A percentile compares a stretch with the other conserved stretches of the same genome.
These are phyloP conservation scores for Gymnopus androsaceus DNA, from an alignment of 1,284 basidiomycete species.

Conservation along the genomic window DNA sequence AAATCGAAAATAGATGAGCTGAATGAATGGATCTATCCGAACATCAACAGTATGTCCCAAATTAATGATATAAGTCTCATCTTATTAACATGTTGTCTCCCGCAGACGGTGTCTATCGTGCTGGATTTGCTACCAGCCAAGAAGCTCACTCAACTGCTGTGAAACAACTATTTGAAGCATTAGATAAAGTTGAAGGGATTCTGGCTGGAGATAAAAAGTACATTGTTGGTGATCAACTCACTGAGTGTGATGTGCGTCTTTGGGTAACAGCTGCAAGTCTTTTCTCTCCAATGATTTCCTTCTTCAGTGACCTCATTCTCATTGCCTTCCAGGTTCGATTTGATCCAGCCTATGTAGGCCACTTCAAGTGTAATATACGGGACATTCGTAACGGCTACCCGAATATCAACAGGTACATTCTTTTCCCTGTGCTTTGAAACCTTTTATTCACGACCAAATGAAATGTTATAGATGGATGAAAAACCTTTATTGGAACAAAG, in stretches of 20 bases:
- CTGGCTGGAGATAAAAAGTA: slow-evolving; percentile 75
- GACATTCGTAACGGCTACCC: slow-evolving; percentile 82
- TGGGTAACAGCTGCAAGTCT: slow-evolving; percentile 86
- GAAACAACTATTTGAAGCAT: slow-evolving; percentile 67
- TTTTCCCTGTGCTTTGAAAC: no score
- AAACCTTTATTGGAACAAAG: slow-evolving; percentile 88
- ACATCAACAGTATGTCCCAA: slow-evolving; percentile 44
- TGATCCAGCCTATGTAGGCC: slow-evolving; percentile 87
- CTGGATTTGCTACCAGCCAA: slow-evolving; percentile 86
- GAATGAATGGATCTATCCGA: slow-evolving; percentile 59
- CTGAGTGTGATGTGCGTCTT: slow-evolving; percentile 91
- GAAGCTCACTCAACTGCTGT: slow-evolving; percentile 84
- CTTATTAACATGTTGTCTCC: not conserved
- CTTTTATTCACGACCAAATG: no score
- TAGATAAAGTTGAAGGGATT: slow-evolving; percentile 82
- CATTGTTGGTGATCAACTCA: slow-evolving; percentile 79
- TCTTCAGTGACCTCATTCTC: not conserved
- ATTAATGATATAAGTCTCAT: no score
- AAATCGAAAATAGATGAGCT: slow-evolving; percentile 78
- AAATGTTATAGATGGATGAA: slow-evolving; percentile 73
- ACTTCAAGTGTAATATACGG: slow-evolving; percentile 94
- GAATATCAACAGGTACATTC: slow-evolving; percentile 68
- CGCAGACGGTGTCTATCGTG: slow-evolving; percentile 83
- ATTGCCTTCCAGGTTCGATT: slow-evolving; percentile 51
- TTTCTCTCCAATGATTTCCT: not conserved